Percentiles rank a stretch among this genome's conserved stretches.
phyloP scores from a whole-genome alignment of 495 filamentous ascomycete species.

The Cudoniella acicularis region DNA sequence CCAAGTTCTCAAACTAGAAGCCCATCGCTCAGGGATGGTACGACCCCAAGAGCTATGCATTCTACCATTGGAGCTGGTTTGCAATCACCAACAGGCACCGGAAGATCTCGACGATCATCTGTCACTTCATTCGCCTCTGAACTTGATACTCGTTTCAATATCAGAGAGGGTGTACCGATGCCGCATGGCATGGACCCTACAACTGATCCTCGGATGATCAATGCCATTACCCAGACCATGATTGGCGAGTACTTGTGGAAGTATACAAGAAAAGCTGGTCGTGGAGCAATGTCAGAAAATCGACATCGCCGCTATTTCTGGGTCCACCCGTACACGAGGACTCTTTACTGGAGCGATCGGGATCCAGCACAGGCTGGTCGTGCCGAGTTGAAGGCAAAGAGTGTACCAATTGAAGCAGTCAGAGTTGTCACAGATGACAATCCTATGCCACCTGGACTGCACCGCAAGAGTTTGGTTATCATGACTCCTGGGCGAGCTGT shows the following conservation, averaged over 20 bases:
- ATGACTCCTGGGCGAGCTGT: slow-evolving; percentile 83
- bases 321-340: slow-evolving; percentile 97
- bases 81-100: slow-evolving; percentile 34
- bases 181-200: slow-evolving; percentile 55
- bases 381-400: slow-evolving; percentile 83
- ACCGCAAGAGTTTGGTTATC: slow-evolving; percentile 87
- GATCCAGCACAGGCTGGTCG: slow-evolving; percentile 79
- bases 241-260: slow-evolving; percentile 99
- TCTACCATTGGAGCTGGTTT: slow-evolving; percentile 35
- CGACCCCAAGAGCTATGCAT: slow-evolving; percentile 46
- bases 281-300: slow-evolving; percentile 79
- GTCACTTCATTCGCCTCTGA: slow-evolving; percentile 95
- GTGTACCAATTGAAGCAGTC: slow-evolving; percentile 89
- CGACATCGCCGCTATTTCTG: slow-evolving; percentile 96
- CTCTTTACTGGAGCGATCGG: slow-evolving; percentile 92
- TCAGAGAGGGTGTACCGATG: slow-evolving; percentile 54
- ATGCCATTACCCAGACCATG: slow-evolving; percentile 99
- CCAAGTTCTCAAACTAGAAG: slow-evolving; percentile 48
- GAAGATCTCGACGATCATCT: slow-evolving; percentile 58
- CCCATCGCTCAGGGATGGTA: slow-evolving; percentile 33
- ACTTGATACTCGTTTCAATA: slow-evolving; percentile 84
- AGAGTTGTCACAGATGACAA: slow-evolving; percentile 95
- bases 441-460: slow-evolving; percentile 88
- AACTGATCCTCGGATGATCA: slow-evolving; percentile 97
- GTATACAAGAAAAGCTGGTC: slow-evolving; percentile 88